phyloP scores from a whole-genome alignment of 2,329 filamentous ascomycete genomes.

The Hortaea werneckii region DNA sequence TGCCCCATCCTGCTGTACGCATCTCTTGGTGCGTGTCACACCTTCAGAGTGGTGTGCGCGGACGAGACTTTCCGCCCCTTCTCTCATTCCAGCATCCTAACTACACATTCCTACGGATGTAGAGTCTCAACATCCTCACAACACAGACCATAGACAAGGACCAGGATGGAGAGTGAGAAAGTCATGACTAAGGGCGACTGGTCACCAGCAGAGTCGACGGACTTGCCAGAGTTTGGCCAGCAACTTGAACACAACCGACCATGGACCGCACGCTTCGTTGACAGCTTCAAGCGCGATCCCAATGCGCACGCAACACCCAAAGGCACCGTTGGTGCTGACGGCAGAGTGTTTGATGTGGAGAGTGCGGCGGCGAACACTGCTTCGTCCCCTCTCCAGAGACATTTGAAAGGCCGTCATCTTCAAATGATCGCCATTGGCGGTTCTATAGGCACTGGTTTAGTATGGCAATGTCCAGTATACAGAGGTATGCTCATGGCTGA shows the following conservation, averaged over 20 bases:
- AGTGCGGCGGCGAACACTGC: conserved; percentile 53
- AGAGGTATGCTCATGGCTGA: neutral
- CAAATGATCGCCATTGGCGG: conserved; percentile 97
- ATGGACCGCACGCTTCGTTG: conserved; percentile 35
- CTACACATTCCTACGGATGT: neutral
- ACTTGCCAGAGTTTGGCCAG: conserved; percentile 18
- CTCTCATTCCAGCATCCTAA: neutral
- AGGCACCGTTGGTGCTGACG: conserved; percentile 40
- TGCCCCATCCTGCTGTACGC: conserved; percentile 1
- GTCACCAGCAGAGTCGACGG: conserved; percentile 9
- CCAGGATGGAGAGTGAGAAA: conserved; percentile 8
- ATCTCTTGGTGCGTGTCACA: neutral
- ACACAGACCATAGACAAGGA: neutral
- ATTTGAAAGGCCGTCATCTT: conserved; percentile 68
- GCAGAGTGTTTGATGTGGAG: conserved; percentile 54
- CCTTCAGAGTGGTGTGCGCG: neutral
- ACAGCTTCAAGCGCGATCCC: conserved; percentile 56
- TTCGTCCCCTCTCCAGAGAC: conserved; percentile 59
- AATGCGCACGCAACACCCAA: conserved; percentile 42
- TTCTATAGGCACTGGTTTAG: conserved; percentile 55
- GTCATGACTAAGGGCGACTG: conserved; percentile 7
- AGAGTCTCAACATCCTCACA: neutral
- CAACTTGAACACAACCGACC: conserved; percentile 9
- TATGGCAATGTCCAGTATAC: neutral
- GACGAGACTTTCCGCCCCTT: neutral